Percentiles rank a stretch among this genome's conserved stretches.
Evolutionary conservation across 108 stramenopile species (phyloP).

Genomic region (Bacterosira constricta): DNA sequence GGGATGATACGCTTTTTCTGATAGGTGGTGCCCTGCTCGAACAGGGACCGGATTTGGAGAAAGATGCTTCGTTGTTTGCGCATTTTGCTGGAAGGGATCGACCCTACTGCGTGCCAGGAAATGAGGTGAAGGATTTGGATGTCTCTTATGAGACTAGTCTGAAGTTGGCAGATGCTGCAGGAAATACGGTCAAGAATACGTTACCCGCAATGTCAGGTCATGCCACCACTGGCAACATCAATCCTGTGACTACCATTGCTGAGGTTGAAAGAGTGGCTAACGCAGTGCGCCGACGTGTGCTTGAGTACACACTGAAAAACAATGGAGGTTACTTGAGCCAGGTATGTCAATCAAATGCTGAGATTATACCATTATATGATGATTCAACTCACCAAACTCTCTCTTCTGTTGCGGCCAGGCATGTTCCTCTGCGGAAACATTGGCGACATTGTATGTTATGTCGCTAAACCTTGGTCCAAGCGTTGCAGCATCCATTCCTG

Average conservation of each 20-base stretch:
- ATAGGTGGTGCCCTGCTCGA: slow-evolving; percentile 29
- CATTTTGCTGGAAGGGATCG: slow-evolving; percentile 23
- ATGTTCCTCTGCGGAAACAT: slow-evolving; percentile 10
- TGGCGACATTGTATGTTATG: slow-evolving; percentile 25
- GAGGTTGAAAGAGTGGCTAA: slow-evolving; percentile 14
- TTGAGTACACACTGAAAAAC: slow-evolving; percentile 23
- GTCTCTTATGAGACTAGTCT: too few species aligned
- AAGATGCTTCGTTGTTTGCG: slow-evolving; percentile 17
- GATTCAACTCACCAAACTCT: too few species aligned
- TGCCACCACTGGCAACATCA: neutral
- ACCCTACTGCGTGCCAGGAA: neutral
- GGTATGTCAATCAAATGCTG: neutral
- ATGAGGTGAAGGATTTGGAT: too few species aligned
- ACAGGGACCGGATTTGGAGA: slow-evolving; percentile 33
- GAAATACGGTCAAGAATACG: too few species aligned
- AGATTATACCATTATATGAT: too few species aligned
- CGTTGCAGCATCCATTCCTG: slow-evolving; percentile 10
- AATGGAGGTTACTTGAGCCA: slow-evolving; percentile 32
- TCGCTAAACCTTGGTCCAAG: slow-evolving; percentile 25
- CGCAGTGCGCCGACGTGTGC: slow-evolving; percentile 13
- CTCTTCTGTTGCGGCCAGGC: too few species aligned
- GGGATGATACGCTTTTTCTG: slow-evolving; percentile 28
- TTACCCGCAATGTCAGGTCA: too few species aligned
- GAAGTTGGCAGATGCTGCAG: too few species aligned
- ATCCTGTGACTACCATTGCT: neutral